Evolutionary conservation across 805 yeast species (phyloP).

Genomic region (Ascoidea tarda): DNA sequence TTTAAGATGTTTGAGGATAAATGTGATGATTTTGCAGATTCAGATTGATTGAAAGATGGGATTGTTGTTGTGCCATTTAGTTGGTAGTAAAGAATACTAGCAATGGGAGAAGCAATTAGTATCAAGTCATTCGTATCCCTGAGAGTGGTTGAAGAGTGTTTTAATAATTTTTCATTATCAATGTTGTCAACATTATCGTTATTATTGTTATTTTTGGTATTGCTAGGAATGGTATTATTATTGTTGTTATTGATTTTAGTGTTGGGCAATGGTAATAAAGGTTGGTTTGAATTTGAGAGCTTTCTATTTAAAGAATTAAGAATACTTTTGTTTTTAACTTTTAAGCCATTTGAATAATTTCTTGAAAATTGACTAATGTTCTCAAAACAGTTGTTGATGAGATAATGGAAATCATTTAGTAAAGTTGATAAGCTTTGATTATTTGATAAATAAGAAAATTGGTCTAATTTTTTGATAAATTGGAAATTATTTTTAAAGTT

Average conservation of each 20-base stretch:
- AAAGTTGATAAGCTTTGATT: not conserved
- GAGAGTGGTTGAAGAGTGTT: too few species aligned
- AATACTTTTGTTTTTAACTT: too few species aligned
- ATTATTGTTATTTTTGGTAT: conserved; percentile 4
- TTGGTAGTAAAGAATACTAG: conserved; percentile 42
- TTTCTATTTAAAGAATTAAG: too few species aligned
- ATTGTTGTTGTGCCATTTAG: conserved; percentile 24
- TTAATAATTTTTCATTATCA: too few species aligned
- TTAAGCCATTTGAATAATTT: not conserved
- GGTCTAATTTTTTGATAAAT: too few species aligned
- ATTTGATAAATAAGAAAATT: not conserved
- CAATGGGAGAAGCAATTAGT: conserved; percentile 42
- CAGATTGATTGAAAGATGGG: too few species aligned
- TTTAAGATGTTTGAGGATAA: not conserved
- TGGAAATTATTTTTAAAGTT: too few species aligned
- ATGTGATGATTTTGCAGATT: too few species aligned
- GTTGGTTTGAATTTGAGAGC: conserved; percentile 17
- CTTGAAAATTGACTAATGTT: too few species aligned
- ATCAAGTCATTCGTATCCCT: conserved; percentile 11
- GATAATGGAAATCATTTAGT: not conserved
- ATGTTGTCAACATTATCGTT: too few species aligned
- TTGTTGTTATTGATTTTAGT: conserved; percentile 8
- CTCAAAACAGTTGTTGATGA: not conserved
- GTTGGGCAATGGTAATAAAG: too few species aligned
- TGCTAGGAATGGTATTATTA: conserved; percentile 10